A percentile compares a stretch with the other conserved stretches of the same genome.
These are phyloP conservation scores for Microcera coccophila DNA, from an alignment of 2,329 filamentous ascomycete genomes.

Conservation along the genomic window DNA sequence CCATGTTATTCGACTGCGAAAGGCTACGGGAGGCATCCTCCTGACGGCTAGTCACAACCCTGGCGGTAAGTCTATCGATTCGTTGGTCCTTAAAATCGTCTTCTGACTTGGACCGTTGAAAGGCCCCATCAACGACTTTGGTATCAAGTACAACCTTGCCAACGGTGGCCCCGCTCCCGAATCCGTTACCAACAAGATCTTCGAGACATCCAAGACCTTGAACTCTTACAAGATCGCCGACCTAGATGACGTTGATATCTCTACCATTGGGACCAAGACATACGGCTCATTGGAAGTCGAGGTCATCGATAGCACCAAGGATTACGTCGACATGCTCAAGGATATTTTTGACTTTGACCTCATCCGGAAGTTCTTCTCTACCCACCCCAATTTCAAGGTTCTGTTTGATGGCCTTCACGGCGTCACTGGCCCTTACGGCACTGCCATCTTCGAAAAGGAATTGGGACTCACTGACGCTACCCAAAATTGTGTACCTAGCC, in stretches of 20 bases:
- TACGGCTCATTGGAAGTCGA: slow-evolving; percentile 90
- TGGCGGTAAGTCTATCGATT: slow-evolving; percentile 63
- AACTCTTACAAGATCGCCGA: slow-evolving; percentile 88
- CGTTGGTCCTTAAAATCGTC: neutral
- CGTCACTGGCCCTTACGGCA: slow-evolving; percentile 92
- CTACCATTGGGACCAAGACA: slow-evolving; percentile 74
- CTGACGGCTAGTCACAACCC: slow-evolving; percentile 98
- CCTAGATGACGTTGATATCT: slow-evolving; percentile 81
- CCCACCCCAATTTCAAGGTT: slow-evolving; percentile 89
- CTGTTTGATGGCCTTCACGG: slow-evolving; percentile 93
- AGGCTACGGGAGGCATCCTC: slow-evolving; percentile 93
- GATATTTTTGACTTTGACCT: slow-evolving; percentile 97
- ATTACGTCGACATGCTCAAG: slow-evolving; percentile 94
- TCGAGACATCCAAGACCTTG: slow-evolving; percentile 81
- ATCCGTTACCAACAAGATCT: slow-evolving; percentile 97
- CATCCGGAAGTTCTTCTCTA: slow-evolving; percentile 88
- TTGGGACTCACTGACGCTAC: slow-evolving; percentile 74
- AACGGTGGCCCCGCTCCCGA: slow-evolving; percentile 96
- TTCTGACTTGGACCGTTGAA: slow-evolving; percentile 6
- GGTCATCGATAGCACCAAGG: slow-evolving; percentile 85
- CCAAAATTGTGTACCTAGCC: slow-evolving; percentile 88
- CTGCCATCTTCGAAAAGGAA: slow-evolving; percentile 91
- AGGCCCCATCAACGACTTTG: slow-evolving; percentile 94
- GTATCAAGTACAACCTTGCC: slow-evolving; percentile 98
- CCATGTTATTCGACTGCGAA: slow-evolving; percentile 89